phyloP scores from a whole-genome alignment of 2,329 filamentous ascomycete genomes.

The Nothopassalora personata region DNA sequence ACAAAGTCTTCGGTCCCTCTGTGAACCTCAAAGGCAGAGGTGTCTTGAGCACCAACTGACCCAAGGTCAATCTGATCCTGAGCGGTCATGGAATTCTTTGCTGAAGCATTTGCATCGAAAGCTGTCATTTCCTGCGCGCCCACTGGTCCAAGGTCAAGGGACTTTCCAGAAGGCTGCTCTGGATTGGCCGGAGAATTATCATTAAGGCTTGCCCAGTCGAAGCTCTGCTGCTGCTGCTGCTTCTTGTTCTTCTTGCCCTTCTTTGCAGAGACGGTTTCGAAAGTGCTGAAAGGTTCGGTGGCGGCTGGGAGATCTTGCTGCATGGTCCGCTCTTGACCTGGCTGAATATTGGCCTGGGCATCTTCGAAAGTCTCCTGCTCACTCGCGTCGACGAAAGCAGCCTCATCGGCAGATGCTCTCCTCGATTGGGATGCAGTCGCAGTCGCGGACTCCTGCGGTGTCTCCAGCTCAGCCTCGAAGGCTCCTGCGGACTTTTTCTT shows the following conservation, averaged over 20 bases:
- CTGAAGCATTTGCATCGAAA: neutral
- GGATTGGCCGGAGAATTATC: neutral
- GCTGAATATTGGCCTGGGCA: no score
- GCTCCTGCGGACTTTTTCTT: constrained; percentile 22
- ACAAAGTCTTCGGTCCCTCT: neutral
- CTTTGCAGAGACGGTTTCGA: constrained; percentile 15
- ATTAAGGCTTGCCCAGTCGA: constrained; percentile 2
- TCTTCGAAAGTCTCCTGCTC: neutral
- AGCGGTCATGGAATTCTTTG: neutral
- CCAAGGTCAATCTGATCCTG: neutral
- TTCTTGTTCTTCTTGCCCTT: constrained; percentile 22
- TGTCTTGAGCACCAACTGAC: neutral
- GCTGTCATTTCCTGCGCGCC: neutral
- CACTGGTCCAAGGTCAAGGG: neutral
- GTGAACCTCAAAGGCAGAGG: neutral
- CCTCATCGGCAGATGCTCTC: neutral
- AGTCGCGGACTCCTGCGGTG: neutral
- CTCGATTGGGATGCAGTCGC: neutral
- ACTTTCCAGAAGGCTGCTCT: neutral
- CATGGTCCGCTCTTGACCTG: neutral
- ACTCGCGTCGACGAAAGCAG: neutral
- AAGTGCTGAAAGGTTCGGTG: neutral
- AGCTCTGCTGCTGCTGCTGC: constrained; percentile 11
- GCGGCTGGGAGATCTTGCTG: neutral
- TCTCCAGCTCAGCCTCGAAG: neutral